These are phyloP conservation scores for Leucaena leucocephala DNA, from an alignment of 306 rosid genomes.

Conservation along the genomic window DNA sequence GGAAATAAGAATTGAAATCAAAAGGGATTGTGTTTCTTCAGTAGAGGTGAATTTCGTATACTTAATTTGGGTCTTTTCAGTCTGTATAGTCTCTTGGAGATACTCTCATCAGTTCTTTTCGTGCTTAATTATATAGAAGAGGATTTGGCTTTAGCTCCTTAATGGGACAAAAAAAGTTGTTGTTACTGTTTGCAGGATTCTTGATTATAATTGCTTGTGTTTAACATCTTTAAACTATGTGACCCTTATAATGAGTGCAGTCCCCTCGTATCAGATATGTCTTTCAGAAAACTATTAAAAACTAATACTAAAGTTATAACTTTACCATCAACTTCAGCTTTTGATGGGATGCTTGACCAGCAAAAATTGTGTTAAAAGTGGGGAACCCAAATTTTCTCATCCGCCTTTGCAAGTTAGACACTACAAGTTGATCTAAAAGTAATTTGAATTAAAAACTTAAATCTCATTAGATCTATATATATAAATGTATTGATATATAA, in stretches of 20 bases:
- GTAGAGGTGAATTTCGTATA: not conserved
- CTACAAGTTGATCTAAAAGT: not conserved
- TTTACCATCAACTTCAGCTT: not conserved
- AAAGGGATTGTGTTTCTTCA: constrained; percentile 28
- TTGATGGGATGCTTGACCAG: not conserved
- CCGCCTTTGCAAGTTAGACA: not conserved
- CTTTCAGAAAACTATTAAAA: not conserved
- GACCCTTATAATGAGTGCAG: not conserved
- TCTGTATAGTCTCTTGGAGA: not conserved
- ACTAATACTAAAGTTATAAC: not conserved
- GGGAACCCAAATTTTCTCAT: not conserved
- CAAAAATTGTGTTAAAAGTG: not conserved
- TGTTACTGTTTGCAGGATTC: constrained; percentile 27
- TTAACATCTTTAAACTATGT: not conserved
- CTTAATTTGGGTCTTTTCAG: constrained; percentile 18
- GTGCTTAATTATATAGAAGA: constrained; percentile 23
- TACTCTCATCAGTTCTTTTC: not conserved
- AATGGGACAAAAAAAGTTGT: constrained; percentile 46
- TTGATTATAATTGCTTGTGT: not conserved
- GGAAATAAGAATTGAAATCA: constrained; percentile 8
- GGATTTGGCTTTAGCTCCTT: constrained; percentile 36
- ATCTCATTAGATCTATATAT: not conserved
- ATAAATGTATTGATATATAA: too few species aligned
- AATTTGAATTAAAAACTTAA: not conserved
- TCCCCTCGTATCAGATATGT: not conserved